Percentiles rank a stretch among this genome's conserved stretches.
These are phyloP conservation scores for Zymoseptoria crescenta DNA, from an alignment of 2,329 filamentous ascomycete species.

Conservation along the genomic window DNA sequence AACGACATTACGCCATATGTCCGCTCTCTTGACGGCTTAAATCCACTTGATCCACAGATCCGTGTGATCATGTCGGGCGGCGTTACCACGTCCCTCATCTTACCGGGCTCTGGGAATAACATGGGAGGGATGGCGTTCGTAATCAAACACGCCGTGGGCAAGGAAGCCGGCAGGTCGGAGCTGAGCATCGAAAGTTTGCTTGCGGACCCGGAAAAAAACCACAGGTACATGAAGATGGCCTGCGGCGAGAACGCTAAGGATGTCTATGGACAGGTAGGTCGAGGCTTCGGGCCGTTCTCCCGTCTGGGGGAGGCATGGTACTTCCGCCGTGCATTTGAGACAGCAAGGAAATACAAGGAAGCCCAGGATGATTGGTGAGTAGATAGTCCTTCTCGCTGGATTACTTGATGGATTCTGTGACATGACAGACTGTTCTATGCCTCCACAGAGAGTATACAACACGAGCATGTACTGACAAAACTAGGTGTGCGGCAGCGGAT, in stretches of 20 bases:
- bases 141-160: constrained; percentile 60
- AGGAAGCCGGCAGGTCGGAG: constrained; percentile 52
- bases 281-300: constrained; percentile 49
- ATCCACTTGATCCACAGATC: constrained; percentile 57
- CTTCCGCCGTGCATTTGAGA: constrained; percentile 60
- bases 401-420: not conserved
- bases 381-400: too few species aligned
- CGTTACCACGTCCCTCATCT: constrained; percentile 60
- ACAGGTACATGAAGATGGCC: constrained; percentile 71
- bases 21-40: constrained; percentile 57
- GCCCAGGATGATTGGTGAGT: constrained; percentile 56
- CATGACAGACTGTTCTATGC: not conserved
- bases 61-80: constrained; percentile 60
- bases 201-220: constrained; percentile 56
- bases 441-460: not conserved
- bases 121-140: constrained; percentile 64
- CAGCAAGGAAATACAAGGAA: constrained; percentile 49
- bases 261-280: constrained; percentile 49
- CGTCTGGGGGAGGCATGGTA: constrained; percentile 62
- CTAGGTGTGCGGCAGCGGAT: constrained; percentile 47
- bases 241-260: constrained; percentile 62
- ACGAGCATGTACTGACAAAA: not conserved
- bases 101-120: constrained; percentile 58
- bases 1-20: constrained; percentile 60
- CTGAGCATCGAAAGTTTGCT: constrained; percentile 57